Evolutionary conservation across 2,329 filamentous ascomycete genomes (phyloP).

Genomic region (Endoconidiophora polonica): DNA sequence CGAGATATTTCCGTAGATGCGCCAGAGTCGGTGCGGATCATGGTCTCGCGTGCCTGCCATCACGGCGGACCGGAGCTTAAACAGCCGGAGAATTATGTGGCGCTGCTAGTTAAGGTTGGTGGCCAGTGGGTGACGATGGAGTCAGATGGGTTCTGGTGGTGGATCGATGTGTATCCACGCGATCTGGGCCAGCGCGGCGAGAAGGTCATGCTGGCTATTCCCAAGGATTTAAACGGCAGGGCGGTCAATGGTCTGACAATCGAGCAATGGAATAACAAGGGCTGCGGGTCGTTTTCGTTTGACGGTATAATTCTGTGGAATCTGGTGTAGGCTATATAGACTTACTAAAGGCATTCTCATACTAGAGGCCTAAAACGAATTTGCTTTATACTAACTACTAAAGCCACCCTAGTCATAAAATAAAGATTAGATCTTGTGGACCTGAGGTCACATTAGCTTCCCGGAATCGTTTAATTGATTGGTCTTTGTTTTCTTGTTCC

Average conservation of each 20-base stretch:
- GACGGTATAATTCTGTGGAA: constrained; percentile 32
- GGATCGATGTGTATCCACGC: constrained; percentile 52
- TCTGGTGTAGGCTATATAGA: constrained; percentile 22
- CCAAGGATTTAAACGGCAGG: constrained; percentile 33
- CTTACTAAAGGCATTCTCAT: no score
- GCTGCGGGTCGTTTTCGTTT: constrained; percentile 16
- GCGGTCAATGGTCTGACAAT: constrained; percentile 33
- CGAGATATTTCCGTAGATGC: constrained; percentile 43
- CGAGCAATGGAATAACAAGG: constrained; percentile 25
- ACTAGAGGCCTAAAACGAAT: no score
- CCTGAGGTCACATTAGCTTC: no score
- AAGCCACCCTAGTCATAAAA: no score
- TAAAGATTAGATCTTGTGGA: no score
- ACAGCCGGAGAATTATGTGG: neutral
- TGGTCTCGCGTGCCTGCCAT: constrained; percentile 61
- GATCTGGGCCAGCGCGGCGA: constrained; percentile 55
- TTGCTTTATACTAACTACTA: no score
- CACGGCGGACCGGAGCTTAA: constrained; percentile 28
- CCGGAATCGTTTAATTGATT: no score
- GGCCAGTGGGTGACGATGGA: constrained; percentile 43
- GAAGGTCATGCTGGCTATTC: constrained; percentile 44
- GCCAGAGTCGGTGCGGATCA: constrained; percentile 49
- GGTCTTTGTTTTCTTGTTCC: neutral
- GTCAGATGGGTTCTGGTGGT: constrained; percentile 67
- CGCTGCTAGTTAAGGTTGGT: neutral